Evolutionary conservation across 2,329 filamentous ascomycete species (phyloP).

Genomic region (Cyphellophora europaea): DNA sequence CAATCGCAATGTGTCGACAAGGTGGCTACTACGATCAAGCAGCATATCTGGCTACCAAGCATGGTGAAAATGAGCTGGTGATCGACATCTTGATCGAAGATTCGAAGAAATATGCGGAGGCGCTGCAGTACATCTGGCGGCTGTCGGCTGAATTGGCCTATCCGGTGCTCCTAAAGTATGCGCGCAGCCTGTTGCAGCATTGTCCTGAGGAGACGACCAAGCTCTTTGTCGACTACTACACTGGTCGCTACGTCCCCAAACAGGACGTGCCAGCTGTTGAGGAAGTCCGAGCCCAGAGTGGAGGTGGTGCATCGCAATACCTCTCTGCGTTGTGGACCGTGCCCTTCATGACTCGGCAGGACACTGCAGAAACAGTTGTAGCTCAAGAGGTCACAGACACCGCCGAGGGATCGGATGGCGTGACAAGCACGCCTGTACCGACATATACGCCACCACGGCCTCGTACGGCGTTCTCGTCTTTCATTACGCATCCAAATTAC

Average conservation of each 20-base stretch:
- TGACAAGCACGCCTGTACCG: conserved; percentile 25
- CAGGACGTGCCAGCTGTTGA: conserved; percentile 49
- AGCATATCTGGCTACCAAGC: conserved; percentile 87
- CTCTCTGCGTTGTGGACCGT: conserved; percentile 74
- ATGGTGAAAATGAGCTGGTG: conserved; percentile 86
- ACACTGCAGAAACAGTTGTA: conserved; percentile 37
- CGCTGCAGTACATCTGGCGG: conserved; percentile 83
- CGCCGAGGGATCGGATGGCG: conserved; percentile 18
- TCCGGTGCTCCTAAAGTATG: conserved; percentile 87
- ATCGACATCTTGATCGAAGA: conserved; percentile 95
- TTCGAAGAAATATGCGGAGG: conserved; percentile 79
- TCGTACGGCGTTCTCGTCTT: conserved; percentile 85
- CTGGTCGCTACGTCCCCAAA: conserved; percentile 68
- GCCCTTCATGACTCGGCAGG: conserved; percentile 68
- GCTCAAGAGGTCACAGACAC: conserved; percentile 23
- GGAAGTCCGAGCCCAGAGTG: conserved; percentile 38
- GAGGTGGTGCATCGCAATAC: conserved; percentile 74
- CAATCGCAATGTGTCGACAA: conserved; percentile 94
- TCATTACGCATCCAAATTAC: conserved; percentile 85
- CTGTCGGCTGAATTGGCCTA: conserved; percentile 76
- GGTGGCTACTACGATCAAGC: conserved; percentile 96
- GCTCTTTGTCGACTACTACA: conserved; percentile 92
- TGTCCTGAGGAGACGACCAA: conserved; percentile 73
- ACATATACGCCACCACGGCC: conserved; percentile 75
- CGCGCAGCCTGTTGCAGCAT: conserved; percentile 79